Percentiles rank a stretch among this genome's conserved stretches.
Evolutionary conservation across 352 stramenopile species (phyloP).

Genomic region (Pythium diclinum): DNA sequence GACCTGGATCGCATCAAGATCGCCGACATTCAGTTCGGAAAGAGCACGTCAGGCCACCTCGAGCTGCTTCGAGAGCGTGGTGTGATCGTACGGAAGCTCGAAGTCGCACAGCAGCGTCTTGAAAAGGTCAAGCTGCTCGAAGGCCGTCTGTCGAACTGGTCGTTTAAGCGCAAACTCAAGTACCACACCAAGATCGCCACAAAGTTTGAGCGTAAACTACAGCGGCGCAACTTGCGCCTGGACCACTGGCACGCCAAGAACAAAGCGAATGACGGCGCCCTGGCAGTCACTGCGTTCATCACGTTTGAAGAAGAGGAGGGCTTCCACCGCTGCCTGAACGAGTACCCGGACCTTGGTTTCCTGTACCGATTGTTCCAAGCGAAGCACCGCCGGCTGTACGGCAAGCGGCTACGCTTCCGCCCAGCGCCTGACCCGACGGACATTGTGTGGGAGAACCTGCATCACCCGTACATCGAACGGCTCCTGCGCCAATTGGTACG

Average conservation of each 20-base stretch:
- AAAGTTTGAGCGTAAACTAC: slow-evolving; percentile 45
- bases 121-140: slow-evolving; percentile 63
- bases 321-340: slow-evolving; percentile 65
- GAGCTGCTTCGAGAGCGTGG: slow-evolving; percentile 61
- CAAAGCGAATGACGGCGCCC: slow-evolving; percentile 24
- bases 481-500: slow-evolving; percentile 60
- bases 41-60: slow-evolving; percentile 58
- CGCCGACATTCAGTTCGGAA: slow-evolving; percentile 78
- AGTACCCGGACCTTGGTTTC: slow-evolving; percentile 74
- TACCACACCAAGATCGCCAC: slow-evolving; percentile 42
- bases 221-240: slow-evolving; percentile 42
- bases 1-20: slow-evolving; percentile 61
- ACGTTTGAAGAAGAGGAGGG: slow-evolving; percentile 86
- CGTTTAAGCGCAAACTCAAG: slow-evolving; percentile 43
- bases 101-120: slow-evolving; percentile 61
- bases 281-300: slow-evolving; percentile 76
- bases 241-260: slow-evolving; percentile 39
- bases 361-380: slow-evolving; percentile 75
- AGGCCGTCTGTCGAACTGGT: slow-evolving; percentile 34
- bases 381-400: slow-evolving; percentile 53
- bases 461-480: slow-evolving; percentile 57
- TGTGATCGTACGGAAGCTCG: slow-evolving; percentile 55
- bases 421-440: slow-evolving; percentile 76
- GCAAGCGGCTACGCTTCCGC: slow-evolving; percentile 69
- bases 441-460: slow-evolving; percentile 84